Base-by-base conservation (phyloP, 306 rosid genomes). In the Elaeagnus macrophylla region DNA sequence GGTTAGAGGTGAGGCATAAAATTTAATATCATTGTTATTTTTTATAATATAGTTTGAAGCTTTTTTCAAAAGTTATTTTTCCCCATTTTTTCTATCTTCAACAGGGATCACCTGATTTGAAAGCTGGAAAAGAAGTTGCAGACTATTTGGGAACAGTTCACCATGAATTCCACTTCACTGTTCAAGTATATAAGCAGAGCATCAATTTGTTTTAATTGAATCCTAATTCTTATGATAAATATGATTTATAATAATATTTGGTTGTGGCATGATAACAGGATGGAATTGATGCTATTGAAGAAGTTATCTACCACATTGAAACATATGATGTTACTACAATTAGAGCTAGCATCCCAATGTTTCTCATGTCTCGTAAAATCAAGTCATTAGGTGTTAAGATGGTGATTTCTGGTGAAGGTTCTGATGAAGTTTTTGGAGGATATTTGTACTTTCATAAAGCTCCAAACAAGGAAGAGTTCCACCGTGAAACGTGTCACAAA, bases 271-370 rank as follows among this genome's bases (percentile, higher is more conserved):
- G 15, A 18, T 68, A 54, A 55, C 67, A 91, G 96, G 99, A 93
- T 70, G 99, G 96, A 6, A 87, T 93, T 19, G 99, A 93, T 79
- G 94, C 99, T 5, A 80, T 93, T 66, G 99, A 88, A 67, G 99
- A 93, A 1, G 99, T 93, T 43, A 93, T 93, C 45, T 84, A 87
- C 71, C 96, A 93, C 65, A 35, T 93, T 49, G 96, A 93, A 67
- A 84, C 99, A 46, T 88, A 93, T 59, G 99, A 93, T 70, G 99
- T 93, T 12, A 93, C 99, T 2, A 84, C 99, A 10, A 80, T 93
- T 58, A 86, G 99, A 64, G 96, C 99, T 13, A 88, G 96, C 79
- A 93, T 94, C 15, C 99, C 99, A 6, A 93, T 93, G 99, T 93
- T 87, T 67, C 93, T 93, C 0, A 84, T 93, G 99, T 78, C 99